Conservation (phyloP, 164 flowering plant genomes). For the Umbellularia californica region DNA sequence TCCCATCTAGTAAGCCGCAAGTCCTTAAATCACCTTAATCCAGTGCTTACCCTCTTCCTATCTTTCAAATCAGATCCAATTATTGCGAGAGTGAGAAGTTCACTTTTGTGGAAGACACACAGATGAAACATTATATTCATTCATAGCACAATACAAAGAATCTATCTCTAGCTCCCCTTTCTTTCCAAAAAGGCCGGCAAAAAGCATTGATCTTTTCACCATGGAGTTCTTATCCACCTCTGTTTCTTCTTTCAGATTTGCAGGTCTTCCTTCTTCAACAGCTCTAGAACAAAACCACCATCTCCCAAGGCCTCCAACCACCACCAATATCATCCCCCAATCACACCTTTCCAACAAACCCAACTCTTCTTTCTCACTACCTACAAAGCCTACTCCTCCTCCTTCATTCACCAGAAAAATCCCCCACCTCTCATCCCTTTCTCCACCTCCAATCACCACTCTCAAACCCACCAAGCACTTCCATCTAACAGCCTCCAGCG, state of each 20-base stretch:
- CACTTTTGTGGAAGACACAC: neutral
- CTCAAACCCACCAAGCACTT: slow-evolving; percentile 1
- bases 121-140: too few relatives aligned
- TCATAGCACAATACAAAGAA: neutral
- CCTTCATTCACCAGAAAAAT: too few relatives aligned
- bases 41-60: too few relatives aligned
- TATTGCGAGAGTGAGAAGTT: too few relatives aligned
- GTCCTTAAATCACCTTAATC: too few relatives aligned
- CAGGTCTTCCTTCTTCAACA: slow-evolving; percentile 20
- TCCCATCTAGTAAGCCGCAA: too few relatives aligned
- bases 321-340: neutral
- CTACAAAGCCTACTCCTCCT: slow-evolving; percentile 4
- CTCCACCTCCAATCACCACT: slow-evolving; percentile 6
- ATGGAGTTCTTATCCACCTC: slow-evolving; percentile 49
- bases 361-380: slow-evolving; percentile 7
- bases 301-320: slow-evolving; percentile 13
- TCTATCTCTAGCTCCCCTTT: neutral
- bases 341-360: slow-evolving; percentile 7
- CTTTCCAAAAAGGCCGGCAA: too few relatives aligned
- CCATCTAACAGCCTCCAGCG: slow-evolving; percentile 36
- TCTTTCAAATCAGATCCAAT: too few relatives aligned
- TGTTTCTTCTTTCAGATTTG: slow-evolving; percentile 27
- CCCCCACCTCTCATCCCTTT: slow-evolving; percentile 13
- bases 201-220: neutral
- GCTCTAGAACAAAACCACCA: slow-evolving; percentile 13